Evolutionary conservation across 805 yeast species (phyloP).

Genomic region (Kodamaea leandrae): DNA sequence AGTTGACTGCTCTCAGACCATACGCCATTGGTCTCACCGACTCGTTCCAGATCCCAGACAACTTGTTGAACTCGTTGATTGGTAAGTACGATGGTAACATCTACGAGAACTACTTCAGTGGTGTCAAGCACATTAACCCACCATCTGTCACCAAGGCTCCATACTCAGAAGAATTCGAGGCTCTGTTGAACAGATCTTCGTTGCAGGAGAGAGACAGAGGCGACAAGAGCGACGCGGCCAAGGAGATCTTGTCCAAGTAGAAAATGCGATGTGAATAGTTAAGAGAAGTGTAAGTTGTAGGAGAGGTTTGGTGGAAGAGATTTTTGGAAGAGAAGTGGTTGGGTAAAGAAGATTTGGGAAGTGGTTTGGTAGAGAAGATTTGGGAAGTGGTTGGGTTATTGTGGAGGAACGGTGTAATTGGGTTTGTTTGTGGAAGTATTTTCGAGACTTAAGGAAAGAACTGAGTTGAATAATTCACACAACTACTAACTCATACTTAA

Average conservation of each 20-base stretch:
- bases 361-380: no score
- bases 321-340: no score
- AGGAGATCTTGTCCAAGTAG: conserved; percentile 28
- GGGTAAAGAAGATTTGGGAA: no score
- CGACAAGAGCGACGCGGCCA: conserved; percentile 33
- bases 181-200: conserved; percentile 39
- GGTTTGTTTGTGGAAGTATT: no score
- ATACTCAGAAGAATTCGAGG: conserved; percentile 36
- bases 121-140: conserved; percentile 35
- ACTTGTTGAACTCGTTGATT: conserved; percentile 40
- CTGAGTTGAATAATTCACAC: no score
- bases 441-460: no score
- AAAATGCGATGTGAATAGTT: no score
- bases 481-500: no score
- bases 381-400: no score
- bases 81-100: conserved; percentile 44
- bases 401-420: no score
- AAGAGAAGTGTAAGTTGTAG: no score
- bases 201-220: conserved; percentile 34
- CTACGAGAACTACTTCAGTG: conserved; percentile 41
- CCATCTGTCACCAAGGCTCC: conserved; percentile 40
- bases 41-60: conserved; percentile 44
- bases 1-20: conserved; percentile 38
- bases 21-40: conserved; percentile 41
- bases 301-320: no score